phyloP scores from a whole-genome alignment of 768 basidiomycete genomes.

The Kwoniella newhampshirensis region DNA sequence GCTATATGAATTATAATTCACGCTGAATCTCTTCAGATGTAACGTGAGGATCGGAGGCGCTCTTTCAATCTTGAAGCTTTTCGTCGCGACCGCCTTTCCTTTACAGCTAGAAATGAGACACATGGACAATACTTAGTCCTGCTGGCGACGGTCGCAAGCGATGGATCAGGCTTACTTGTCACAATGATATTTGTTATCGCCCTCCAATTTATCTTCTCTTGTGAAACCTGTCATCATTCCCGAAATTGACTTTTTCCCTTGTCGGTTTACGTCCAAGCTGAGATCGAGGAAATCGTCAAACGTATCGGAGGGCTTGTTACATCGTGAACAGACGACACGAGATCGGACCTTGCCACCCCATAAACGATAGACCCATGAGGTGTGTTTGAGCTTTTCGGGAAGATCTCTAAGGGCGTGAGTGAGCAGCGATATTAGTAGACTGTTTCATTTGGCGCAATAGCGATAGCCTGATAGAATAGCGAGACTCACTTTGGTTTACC shows the following conservation, averaged over 20 bases:
- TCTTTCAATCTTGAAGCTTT: constrained; percentile 82
- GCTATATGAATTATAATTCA: constrained; percentile 33
- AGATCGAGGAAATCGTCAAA: constrained; percentile 93
- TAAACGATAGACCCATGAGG: constrained; percentile 89
- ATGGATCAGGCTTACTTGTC: constrained; percentile 73
- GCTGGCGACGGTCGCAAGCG: neutral
- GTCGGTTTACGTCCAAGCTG: constrained; percentile 80
- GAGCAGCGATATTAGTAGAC: neutral
- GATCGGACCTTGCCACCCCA: constrained; percentile 92
- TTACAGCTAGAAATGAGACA: constrained; percentile 69
- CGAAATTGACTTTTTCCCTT: constrained; percentile 62
- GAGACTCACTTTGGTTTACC: constrained; percentile 65
- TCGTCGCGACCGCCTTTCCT: constrained; percentile 82
- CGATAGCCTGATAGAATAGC: neutral
- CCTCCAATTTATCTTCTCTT: constrained; percentile 75
- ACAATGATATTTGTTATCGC: constrained; percentile 95
- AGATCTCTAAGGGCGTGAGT: constrained; percentile 60
- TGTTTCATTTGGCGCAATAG: constrained; percentile 62
- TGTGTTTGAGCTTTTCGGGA: constrained; percentile 59
- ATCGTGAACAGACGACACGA: constrained; percentile 78
- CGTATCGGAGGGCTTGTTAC: constrained; percentile 86
- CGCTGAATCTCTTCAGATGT: constrained; percentile 84
- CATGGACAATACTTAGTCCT: neutral
- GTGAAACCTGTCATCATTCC: constrained; percentile 60
- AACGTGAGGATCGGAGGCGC: constrained; percentile 85